Evolutionary conservation across 441 rosid genomes (phyloP).

Genomic region (Adansonia madagascariensis): DNA sequence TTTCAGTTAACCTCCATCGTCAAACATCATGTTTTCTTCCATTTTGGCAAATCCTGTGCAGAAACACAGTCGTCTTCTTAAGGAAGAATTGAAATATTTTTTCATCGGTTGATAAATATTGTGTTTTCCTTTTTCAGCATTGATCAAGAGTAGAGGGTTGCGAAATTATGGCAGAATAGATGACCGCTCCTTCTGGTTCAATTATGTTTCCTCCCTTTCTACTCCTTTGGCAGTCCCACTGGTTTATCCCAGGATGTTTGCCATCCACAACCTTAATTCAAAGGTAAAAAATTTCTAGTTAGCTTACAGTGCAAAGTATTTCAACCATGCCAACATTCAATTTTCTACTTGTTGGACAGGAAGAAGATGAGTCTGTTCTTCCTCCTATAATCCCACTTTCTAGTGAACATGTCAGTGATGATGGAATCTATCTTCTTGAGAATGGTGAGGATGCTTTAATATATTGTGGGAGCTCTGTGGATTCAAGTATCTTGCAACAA

Average conservation of each 20-base stretch:
- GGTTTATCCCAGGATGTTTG: conserved; percentile 90
- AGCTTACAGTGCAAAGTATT: conserved; percentile 7
- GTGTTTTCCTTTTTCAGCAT: conserved; percentile 49
- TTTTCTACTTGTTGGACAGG: conserved; percentile 50
- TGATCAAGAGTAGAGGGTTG: conserved; percentile 79
- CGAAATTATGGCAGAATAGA: conserved; percentile 87
- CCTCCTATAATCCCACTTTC: conserved; percentile 83
- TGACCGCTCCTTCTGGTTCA: conserved; percentile 90
- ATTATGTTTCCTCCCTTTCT: conserved; percentile 69
- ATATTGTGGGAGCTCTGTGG: conserved; percentile 70
- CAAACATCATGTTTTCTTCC: neutral
- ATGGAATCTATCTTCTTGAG: conserved; percentile 95
- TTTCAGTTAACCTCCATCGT: neutral
- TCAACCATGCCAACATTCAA: conserved; percentile 23
- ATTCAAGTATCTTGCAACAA: conserved; percentile 62
- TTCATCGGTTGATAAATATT: conserved; percentile 14
- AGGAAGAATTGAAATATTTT: neutral
- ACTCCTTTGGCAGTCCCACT: conserved; percentile 79
- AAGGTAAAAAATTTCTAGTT: conserved; percentile 46
- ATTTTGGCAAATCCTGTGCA: neutral
- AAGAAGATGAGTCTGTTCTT: conserved; percentile 57
- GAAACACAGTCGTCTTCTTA: neutral
- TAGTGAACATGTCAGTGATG: conserved; percentile 81
- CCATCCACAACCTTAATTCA: conserved; percentile 76
- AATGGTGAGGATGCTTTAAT: conserved; percentile 88